A percentile compares a stretch with the other conserved stretches of the same genome.
Evolutionary conservation across 2,329 filamentous ascomycete genomes (phyloP).

Genomic region (Drechslerella dactyloides): DNA sequence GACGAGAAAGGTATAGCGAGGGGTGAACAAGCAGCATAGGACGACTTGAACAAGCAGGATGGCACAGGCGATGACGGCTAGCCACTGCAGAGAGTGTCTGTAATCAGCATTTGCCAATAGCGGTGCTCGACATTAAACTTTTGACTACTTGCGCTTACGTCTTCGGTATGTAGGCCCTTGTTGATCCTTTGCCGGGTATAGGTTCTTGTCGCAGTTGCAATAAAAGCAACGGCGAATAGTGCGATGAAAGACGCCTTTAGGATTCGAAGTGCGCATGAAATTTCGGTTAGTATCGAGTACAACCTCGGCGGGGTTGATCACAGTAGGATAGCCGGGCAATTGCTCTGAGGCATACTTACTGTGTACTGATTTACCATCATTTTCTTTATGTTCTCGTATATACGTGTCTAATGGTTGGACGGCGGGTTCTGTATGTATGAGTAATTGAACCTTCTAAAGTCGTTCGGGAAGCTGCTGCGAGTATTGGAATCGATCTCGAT

Average conservation of each 20-base stretch:
- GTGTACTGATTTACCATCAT: slow-evolving; percentile 39
- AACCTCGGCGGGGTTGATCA: no score
- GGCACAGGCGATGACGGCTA: slow-evolving; percentile 21
- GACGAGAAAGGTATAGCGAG: slow-evolving; percentile 28
- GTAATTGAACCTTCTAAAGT: no score
- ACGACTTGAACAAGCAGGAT: slow-evolving; percentile 25
- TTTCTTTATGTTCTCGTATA: slow-evolving; percentile 2
- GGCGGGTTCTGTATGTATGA: no score
- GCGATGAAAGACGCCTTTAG: slow-evolving; percentile 29
- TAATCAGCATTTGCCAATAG: not conserved
- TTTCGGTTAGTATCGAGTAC: not conserved
- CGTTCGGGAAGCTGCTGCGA: no score
- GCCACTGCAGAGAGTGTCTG: slow-evolving; percentile 15
- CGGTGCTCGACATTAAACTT: no score
- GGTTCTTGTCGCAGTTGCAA: slow-evolving; percentile 24
- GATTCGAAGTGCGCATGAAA: not conserved
- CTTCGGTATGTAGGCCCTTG: slow-evolving; percentile 41
- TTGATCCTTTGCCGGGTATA: slow-evolving; percentile 43
- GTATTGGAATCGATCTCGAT: no score
- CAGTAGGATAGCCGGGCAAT: no score
- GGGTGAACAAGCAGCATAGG: slow-evolving; percentile 40
- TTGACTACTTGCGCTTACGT: slow-evolving; percentile 10
- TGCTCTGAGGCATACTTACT: slow-evolving; percentile 3
- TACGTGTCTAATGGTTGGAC: no score
- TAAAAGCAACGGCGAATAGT: slow-evolving; percentile 34